A percentile compares a stretch with the other conserved stretches of the same genome.
Evolutionary conservation across 108 stramenopile genomes (phyloP).

Genomic region (Discostella stelligeroides): DNA sequence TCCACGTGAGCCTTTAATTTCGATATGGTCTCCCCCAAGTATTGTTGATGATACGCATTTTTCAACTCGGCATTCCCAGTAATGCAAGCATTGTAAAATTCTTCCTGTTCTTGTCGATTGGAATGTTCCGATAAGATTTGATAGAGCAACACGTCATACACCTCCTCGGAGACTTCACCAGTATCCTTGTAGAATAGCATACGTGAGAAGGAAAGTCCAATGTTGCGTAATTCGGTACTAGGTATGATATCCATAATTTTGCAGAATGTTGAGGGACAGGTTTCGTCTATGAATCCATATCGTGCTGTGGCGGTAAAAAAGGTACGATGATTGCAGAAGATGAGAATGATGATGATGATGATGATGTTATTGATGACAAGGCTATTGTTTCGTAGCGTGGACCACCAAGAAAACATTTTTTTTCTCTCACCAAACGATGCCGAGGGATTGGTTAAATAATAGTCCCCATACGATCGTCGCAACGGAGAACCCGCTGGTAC

Average conservation of each 20-base stretch:
- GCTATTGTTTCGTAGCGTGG: too few species aligned
- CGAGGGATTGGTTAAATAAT: slow-evolving; percentile 57
- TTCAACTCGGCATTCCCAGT: slow-evolving; percentile 57
- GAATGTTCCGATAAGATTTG: slow-evolving; percentile 34
- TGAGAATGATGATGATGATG: too few species aligned
- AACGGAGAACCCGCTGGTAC: slow-evolving; percentile 64
- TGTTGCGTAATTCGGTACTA: slow-evolving; percentile 49
- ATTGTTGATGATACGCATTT: slow-evolving; percentile 53
- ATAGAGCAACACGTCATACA: slow-evolving; percentile 62
- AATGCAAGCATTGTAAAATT: slow-evolving; percentile 60
- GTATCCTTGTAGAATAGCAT: slow-evolving; percentile 69
- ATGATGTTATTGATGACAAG: neutral
- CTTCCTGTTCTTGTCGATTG: slow-evolving; percentile 32
- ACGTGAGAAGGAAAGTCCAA: slow-evolving; percentile 61
- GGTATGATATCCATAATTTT: slow-evolving; percentile 60
- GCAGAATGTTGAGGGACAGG: slow-evolving; percentile 61
- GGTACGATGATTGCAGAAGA: too few species aligned
- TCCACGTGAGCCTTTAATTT: slow-evolving; percentile 60
- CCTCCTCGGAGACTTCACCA: slow-evolving; percentile 60
- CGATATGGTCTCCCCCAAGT: slow-evolving; percentile 39
- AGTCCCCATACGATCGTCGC: slow-evolving; percentile 53
- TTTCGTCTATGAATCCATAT: slow-evolving; percentile 67
- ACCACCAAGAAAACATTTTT: too few species aligned
- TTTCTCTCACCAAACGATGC: slow-evolving; percentile 51
- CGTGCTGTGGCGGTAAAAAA: slow-evolving; percentile 25